Percentiles rank a stretch among this genome's conserved stretches.
Evolutionary conservation across 805 yeast species (phyloP).

Genomic region (Spathaspora arborariae): DNA sequence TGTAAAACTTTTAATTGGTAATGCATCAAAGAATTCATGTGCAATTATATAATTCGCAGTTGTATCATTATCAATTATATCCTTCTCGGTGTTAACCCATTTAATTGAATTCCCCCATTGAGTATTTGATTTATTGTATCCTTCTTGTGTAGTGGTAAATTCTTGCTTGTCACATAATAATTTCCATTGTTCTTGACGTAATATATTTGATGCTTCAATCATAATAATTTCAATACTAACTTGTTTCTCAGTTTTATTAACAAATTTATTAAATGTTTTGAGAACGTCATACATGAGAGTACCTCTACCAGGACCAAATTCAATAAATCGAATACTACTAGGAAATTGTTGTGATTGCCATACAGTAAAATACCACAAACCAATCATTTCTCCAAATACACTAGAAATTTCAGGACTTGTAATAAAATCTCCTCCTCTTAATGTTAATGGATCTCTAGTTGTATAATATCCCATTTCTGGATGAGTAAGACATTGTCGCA

Average conservation of each 20-base stretch:
- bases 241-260: conserved; percentile 35
- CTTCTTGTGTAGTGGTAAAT: conserved; percentile 24
- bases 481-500: conserved; percentile 78
- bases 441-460: conserved; percentile 68
- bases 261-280: conserved; percentile 42
- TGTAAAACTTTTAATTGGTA: conserved; percentile 67
- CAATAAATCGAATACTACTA: conserved; percentile 50
- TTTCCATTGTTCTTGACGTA: conserved; percentile 54
- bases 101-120: conserved; percentile 49
- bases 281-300: conserved; percentile 69
- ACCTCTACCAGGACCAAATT: conserved; percentile 85
- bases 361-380: conserved; percentile 59
- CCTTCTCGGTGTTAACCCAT: conserved; percentile 62
- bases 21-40: conserved; percentile 85
- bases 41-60: conserved; percentile 65
- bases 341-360: conserved; percentile 61
- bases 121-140: conserved; percentile 35
- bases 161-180: conserved; percentile 36
- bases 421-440: conserved; percentile 63
- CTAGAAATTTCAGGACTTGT: conserved; percentile 87
- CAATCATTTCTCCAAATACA: conserved; percentile 82
- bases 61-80: conserved; percentile 21
- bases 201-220: conserved; percentile 69
- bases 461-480: conserved; percentile 79
- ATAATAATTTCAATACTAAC: conserved; percentile 43